Base-by-base conservation (phyloP, 805 yeast genomes). In the Saccharomycopsis fodiens region DNA sequence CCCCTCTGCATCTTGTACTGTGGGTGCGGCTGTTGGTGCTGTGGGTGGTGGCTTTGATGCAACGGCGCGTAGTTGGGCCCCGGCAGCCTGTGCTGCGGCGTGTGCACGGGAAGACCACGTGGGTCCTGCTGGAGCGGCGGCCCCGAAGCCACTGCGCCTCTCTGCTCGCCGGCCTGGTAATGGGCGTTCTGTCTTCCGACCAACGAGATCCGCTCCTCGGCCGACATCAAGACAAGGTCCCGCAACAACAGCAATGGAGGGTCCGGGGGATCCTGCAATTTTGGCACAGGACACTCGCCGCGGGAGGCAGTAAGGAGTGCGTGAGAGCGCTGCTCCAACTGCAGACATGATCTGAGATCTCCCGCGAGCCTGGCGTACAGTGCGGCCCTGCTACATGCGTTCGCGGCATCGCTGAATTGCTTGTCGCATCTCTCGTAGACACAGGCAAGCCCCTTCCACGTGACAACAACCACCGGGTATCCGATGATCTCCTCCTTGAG, bases 371-470 rank as follows among this genome's bases (percentile, higher is more conserved):
- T 65, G 55, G 68, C 75, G 54, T 78, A 74, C 15, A 63, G 56
- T 1, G 77, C 70, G 1, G 82, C 74, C 37, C 81, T 60, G 8
- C 60, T 46, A 49, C 79, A 74, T 3, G 83, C 82, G 57, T 76
- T 82, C 0, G 78, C 69, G 0, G 82, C 82, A 57, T 78, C 83
- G 50, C 65, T 61, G 19, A 70, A 62, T 55, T 78, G 83, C 53
- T 74, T 78, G 47, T 76, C 81, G 55, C 82, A 77, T 16, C 81
- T 63, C 53, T 77, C 82, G 55, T 78, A 78, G 5, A 78, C 82
- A 57, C 79, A 74, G 31, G 75, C 66, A 36, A 78, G 58, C 1
- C 83, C 83, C 54, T 77, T 81, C 84, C 84, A 78, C 1, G 82
- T 82, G 12, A 76, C 65, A 1, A 79, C 82, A 6, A 60, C 59